A percentile compares a stretch with the other conserved stretches of the same genome.
Conservation (phyloP, 139 green algal genomes). For the Chlorella sp. region DNA sequence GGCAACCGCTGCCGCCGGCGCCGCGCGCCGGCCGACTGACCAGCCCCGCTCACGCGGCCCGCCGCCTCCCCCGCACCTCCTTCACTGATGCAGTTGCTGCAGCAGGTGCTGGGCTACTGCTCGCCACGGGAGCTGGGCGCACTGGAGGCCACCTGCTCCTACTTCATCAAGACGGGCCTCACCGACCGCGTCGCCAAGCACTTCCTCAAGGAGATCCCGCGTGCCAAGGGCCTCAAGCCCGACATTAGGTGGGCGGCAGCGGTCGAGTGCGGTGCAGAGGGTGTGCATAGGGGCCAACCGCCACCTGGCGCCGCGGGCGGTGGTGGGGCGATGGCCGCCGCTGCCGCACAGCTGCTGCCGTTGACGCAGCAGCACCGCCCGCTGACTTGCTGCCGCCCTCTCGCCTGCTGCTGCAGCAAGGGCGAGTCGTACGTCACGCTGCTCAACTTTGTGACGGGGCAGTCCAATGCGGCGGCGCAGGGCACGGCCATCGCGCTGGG, state of each 20-base stretch:
- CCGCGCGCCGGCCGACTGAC: too few relatives aligned
- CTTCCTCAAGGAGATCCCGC: slow-evolving; percentile 63
- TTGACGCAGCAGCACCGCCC: too few relatives aligned
- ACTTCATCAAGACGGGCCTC: slow-evolving; percentile 64
- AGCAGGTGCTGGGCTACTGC: slow-evolving; percentile 73
- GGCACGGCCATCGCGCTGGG: slow-evolving; percentile 74
- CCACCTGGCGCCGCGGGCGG: too few relatives aligned
- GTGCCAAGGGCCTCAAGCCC: slow-evolving; percentile 74
- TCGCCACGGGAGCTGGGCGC: slow-evolving; percentile 63
- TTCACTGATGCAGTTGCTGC: slow-evolving; percentile 55
- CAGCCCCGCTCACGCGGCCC: too few relatives aligned
- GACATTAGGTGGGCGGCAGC: slow-evolving; percentile 49
- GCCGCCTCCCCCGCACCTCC: neutral
- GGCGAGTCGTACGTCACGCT: slow-evolving; percentile 69
- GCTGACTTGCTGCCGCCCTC: neutral
- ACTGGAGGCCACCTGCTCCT: slow-evolving; percentile 74
- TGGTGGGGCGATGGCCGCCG: too few relatives aligned
- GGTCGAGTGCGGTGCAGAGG: too few relatives aligned
- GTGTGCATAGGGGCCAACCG: too few relatives aligned
- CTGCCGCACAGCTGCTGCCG: neutral
- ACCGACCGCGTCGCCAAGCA: slow-evolving; percentile 70
- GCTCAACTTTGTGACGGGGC: slow-evolving; percentile 76
- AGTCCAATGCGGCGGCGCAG: slow-evolving; percentile 74
- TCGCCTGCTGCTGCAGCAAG: slow-evolving; percentile 46
- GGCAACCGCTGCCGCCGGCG: too few relatives aligned